These are phyloP conservation scores for Aureobasidium sp. DNA, from an alignment of 2,329 filamentous ascomycete species.

Conservation along the genomic window DNA sequence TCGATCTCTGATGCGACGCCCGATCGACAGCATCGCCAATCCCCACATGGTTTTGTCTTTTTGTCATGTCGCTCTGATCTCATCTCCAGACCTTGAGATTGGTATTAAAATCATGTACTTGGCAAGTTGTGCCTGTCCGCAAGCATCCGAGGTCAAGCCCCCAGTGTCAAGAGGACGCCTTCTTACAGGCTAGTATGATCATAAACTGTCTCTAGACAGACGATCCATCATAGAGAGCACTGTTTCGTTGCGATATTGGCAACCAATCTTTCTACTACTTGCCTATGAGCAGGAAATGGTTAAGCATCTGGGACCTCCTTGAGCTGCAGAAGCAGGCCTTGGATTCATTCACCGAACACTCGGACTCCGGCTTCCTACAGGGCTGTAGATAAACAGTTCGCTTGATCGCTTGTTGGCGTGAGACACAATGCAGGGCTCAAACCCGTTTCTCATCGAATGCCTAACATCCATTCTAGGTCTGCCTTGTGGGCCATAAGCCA, in stretches of 20 bases:
- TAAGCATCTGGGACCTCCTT: neutral
- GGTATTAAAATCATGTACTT: neutral
- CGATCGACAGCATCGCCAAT: neutral
- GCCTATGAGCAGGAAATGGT: neutral
- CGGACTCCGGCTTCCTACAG: neutral
- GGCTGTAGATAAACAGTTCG: neutral
- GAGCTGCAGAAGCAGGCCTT: neutral
- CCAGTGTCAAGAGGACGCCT: neutral
- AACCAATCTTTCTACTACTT: neutral
- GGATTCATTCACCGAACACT: neutral
- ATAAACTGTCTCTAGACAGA: neutral
- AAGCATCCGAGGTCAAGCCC: neutral
- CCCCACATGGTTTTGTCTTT: neutral
- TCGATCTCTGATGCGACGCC: slow-evolving; percentile 1
- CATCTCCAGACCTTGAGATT: neutral
- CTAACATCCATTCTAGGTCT: neutral
- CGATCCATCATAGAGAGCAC: neutral
- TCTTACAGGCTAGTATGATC: neutral
- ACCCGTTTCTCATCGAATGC: neutral
- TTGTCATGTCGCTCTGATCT: neutral
- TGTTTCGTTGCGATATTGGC: neutral
- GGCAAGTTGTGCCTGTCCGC: neutral
- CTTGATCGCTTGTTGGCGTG: neutral
- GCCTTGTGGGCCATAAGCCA: neutral
- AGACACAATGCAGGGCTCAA: neutral